Evolutionary conservation across 192 early-diverging fungal species (phyloP).

Genomic region (Haplosporangium gracile): DNA sequence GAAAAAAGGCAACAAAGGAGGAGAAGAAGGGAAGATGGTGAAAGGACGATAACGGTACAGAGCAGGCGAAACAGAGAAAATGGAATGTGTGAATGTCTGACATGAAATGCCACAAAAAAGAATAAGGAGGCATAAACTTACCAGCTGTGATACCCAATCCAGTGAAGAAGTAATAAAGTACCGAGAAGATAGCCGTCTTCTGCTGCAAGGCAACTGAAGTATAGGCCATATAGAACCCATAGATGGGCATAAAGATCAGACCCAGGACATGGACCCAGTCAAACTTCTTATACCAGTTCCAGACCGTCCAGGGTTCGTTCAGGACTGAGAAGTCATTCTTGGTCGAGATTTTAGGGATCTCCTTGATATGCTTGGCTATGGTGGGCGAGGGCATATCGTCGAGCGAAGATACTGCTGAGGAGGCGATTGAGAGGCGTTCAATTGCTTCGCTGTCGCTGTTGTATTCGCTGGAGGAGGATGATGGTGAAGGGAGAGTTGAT

Average conservation of each 20-base stretch:
- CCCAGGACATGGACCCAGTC: constrained; percentile 79
- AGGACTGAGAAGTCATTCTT: constrained; percentile 42
- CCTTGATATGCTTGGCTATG: constrained; percentile 36
- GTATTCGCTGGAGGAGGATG: neutral
- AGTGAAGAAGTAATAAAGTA: constrained; percentile 77
- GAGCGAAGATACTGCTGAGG: neutral
- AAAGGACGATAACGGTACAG: too few species aligned
- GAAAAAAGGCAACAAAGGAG: too few species aligned
- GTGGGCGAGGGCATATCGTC: neutral
- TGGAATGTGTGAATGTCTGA: neutral
- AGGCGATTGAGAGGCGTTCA: constrained; percentile 19
- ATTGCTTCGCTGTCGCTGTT: constrained; percentile 20
- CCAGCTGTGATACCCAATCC: constrained; percentile 88
- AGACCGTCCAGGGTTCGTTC: constrained; percentile 50
- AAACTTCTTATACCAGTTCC: constrained; percentile 65
- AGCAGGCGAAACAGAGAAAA: too few species aligned
- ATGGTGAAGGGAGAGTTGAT: neutral
- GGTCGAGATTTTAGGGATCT: constrained; percentile 36
- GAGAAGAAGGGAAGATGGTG: too few species aligned
- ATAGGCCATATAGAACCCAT: constrained; percentile 80
- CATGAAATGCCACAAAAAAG: neutral
- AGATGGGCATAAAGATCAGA: constrained; percentile 75
- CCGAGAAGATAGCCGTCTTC: constrained; percentile 78
- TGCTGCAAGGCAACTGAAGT: constrained; percentile 69
- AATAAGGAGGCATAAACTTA: constrained; percentile 37